phyloP scores from a whole-genome alignment of 106 monocot species.

The Dactylorhiza incarnata region DNA sequence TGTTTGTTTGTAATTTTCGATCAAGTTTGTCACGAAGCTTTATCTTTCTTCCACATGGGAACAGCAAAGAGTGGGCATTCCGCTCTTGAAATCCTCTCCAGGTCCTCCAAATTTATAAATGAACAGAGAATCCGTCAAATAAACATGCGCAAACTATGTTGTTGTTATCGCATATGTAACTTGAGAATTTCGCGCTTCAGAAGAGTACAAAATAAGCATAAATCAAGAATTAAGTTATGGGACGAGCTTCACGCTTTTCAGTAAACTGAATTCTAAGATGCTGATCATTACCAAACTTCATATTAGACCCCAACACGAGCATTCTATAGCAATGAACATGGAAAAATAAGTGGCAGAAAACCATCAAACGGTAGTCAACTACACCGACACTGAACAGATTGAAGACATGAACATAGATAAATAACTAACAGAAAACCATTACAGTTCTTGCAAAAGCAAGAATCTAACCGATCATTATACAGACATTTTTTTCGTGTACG shows the following conservation, averaged over 20 bases:
- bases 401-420: neutral
- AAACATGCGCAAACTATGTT: neutral
- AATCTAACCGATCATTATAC: neutral
- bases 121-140: neutral
- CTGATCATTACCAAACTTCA: neutral
- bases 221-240: neutral
- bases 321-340: too few species aligned
- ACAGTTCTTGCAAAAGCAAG: neutral
- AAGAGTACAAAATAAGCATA: neutral
- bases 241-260: neutral
- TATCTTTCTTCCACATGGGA: neutral
- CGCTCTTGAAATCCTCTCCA: neutral
- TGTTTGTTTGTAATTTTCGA: neutral
- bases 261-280: neutral
- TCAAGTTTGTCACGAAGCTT: neutral
- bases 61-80: neutral
- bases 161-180: neutral
- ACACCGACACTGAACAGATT: too few species aligned
- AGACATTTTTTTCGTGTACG: neutral
- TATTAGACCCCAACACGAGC: too few species aligned
- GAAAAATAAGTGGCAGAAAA: too few species aligned
- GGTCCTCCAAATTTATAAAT: neutral
- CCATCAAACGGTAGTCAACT: too few species aligned
- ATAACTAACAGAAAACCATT: neutral
- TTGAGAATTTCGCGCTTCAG: neutral